Conservation (phyloP, 208 protist species). For the Spongospora subterranea region DNA sequence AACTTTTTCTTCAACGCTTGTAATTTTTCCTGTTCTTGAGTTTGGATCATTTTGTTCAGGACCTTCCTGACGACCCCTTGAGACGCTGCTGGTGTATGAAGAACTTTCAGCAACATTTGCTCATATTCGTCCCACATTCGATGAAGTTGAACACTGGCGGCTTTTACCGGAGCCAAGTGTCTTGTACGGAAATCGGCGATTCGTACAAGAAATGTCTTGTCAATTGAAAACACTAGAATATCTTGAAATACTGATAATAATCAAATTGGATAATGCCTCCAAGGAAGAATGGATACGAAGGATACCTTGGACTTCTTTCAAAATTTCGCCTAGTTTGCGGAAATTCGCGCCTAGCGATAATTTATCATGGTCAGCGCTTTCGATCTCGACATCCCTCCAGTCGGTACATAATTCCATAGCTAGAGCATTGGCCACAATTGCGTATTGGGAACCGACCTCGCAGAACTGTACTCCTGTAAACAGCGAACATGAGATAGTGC, state of each 20-base stretch:
- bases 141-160: not conserved
- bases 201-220: not conserved
- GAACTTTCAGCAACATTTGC: not conserved
- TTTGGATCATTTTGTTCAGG: not conserved
- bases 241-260: slow-evolving; percentile 36
- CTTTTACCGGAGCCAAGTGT: not conserved
- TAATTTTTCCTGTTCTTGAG: not conserved
- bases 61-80: not conserved
- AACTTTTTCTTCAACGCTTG: not conserved
- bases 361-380: not conserved
- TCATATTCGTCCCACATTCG: slow-evolving; percentile 42
- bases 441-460: not conserved
- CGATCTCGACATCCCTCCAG: slow-evolving; percentile 53
- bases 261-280: not conserved
- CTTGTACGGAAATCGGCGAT: not conserved
- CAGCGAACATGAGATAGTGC: not conserved
- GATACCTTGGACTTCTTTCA: slow-evolving; percentile 19
- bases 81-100: not conserved
- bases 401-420: slow-evolving; percentile 43
- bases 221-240: slow-evolving; percentile 34
- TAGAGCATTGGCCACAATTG: slow-evolving; percentile 18
- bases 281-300: not conserved
- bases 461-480: not conserved
- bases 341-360: not conserved
- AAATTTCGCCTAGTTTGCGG: slow-evolving; percentile 7